Evolutionary conservation across 2,329 filamentous ascomycete species (phyloP).

Genomic region (Tympanopsis confertula): DNA sequence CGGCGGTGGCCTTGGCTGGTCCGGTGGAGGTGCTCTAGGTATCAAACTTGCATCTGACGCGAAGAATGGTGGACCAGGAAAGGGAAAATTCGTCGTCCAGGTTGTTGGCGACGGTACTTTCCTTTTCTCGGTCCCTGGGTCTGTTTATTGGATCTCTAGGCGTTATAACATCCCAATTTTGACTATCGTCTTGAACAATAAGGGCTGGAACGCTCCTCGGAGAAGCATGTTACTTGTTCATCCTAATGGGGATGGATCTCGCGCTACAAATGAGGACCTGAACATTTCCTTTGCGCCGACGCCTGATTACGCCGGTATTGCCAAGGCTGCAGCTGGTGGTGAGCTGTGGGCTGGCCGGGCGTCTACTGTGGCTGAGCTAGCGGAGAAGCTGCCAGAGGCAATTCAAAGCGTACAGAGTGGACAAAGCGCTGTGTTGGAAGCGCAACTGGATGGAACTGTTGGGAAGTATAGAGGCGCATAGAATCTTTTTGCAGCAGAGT

Average conservation of each 20-base stretch:
- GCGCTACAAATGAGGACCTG: conserved; percentile 46
- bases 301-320: conserved; percentile 48
- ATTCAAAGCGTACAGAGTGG: conserved; percentile 37
- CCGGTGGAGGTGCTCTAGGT: conserved; percentile 35
- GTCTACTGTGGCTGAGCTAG: conserved; percentile 31
- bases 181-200: conserved; percentile 44
- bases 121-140: conserved; percentile 40
- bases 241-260: conserved; percentile 40
- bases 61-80: conserved; percentile 20
- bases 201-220: conserved; percentile 49
- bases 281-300: conserved; percentile 48
- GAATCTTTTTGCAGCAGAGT: too few species aligned
- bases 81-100: conserved; percentile 38
- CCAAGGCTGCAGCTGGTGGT: conserved; percentile 44
- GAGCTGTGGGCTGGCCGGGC: conserved; percentile 36
- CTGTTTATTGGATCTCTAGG: conserved; percentile 42
- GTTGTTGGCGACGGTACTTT: conserved; percentile 46
- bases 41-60: conserved; percentile 32
- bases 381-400: conserved; percentile 32
- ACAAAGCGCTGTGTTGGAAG: conserved; percentile 37
- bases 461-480: too few species aligned
- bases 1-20: conserved; percentile 40
- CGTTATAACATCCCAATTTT: conserved; percentile 41
- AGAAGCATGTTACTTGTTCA: conserved; percentile 44
- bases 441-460: background rate